Evolutionary conservation across 176 grass and related monocot species (phyloP).

Genomic region (Musa troglodytarum): DNA sequence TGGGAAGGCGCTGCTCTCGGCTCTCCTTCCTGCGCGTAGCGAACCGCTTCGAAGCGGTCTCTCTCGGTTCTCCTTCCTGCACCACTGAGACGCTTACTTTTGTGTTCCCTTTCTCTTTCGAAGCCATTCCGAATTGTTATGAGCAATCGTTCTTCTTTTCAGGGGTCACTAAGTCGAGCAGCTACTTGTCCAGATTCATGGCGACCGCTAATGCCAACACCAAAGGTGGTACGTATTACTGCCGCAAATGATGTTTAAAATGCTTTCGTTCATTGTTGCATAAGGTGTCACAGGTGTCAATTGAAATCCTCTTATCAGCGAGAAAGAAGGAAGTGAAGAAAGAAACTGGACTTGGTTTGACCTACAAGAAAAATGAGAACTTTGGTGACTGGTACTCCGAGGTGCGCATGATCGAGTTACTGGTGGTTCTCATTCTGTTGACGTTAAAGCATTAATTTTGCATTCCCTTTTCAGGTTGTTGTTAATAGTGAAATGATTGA

Average conservation of each 20-base stretch:
- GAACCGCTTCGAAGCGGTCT: background rate
- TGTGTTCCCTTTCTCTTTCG: background rate
- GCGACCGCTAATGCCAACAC: background rate
- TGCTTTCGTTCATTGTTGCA: no score
- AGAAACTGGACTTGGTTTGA: slow-evolving; percentile 82
- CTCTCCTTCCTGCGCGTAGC: background rate
- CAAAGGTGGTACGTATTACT: background rate
- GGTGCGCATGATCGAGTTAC: slow-evolving; percentile 18
- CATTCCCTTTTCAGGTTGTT: slow-evolving; percentile 45
- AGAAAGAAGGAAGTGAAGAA: slow-evolving; percentile 98
- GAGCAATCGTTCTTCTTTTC: background rate
- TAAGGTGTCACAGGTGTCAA: background rate
- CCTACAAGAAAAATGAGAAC: slow-evolving; percentile 72
- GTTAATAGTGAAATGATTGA: slow-evolving; percentile 95
- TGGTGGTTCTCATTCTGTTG: background rate
- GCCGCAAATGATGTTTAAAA: background rate
- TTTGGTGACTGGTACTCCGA: slow-evolving; percentile 98
- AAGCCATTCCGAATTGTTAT: background rate
- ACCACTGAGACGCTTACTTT: background rate
- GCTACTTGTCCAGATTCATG: slow-evolving; percentile 6
- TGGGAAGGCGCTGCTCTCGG: background rate
- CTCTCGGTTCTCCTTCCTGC: background rate
- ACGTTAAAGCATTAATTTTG: background rate
- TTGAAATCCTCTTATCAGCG: slow-evolving; percentile 20
- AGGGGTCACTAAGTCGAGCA: background rate